Percentiles rank a stretch among this genome's conserved stretches.
These are phyloP conservation scores for Taphrina sp. DNA, from an alignment of 1,139 yeast genomes.

Conservation along the genomic window DNA sequence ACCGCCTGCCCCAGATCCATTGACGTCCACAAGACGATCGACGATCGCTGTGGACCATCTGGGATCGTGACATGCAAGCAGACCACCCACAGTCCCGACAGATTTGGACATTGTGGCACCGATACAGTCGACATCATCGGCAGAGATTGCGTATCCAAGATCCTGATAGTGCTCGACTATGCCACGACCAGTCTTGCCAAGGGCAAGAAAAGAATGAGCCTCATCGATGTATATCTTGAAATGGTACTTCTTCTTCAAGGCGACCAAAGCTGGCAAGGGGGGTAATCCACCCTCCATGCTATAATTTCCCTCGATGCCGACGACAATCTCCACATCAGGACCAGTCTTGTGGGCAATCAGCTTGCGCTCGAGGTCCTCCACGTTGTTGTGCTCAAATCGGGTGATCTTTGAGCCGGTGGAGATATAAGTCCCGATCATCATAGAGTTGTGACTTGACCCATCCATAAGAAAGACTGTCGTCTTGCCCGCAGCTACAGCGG, in stretches of 20 bases:
- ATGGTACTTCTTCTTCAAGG: constrained; percentile 77
- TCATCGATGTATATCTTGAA: constrained; percentile 90
- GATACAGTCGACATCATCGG: constrained; percentile 23
- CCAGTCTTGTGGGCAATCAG: neutral
- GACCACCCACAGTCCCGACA: constrained; percentile 26
- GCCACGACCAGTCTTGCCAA: constrained; percentile 90
- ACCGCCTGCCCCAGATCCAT: constrained; percentile 17
- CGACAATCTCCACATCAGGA: constrained; percentile 55
- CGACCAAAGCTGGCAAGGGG: constrained; percentile 73
- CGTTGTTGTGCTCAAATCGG: constrained; percentile 20
- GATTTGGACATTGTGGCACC: constrained; percentile 30
- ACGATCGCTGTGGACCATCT: neutral
- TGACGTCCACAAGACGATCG: constrained; percentile 11
- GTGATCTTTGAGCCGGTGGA: constrained; percentile 15
- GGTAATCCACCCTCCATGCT: constrained; percentile 97
- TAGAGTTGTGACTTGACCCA: constrained; percentile 26
- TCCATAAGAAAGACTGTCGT: constrained; percentile 28
- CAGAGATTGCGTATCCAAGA: constrained; percentile 13
- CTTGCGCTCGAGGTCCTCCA: constrained; percentile 23
- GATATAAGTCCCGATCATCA: constrained; percentile 27
- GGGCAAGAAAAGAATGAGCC: constrained; percentile 97
- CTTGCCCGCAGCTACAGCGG: constrained; percentile 11
- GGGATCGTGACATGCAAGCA: constrained; percentile 17
- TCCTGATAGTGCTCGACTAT: constrained; percentile 30
- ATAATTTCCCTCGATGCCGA: constrained; percentile 92